Conservation (phyloP, 2,329 filamentous ascomycete species). For the Fusarium transvaalense region DNA sequence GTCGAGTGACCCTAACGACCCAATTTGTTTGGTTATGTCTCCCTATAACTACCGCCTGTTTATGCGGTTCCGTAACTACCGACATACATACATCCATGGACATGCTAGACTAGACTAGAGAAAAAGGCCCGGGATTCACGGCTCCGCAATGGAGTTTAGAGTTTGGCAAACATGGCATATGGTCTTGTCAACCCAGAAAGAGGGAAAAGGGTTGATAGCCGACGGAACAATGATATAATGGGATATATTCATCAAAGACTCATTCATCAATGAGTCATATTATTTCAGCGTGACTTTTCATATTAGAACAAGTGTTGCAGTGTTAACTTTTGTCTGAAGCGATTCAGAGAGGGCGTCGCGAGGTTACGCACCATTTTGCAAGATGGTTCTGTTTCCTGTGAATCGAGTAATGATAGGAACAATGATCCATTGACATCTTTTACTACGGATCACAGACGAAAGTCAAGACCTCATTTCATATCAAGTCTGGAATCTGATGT, state of each 20-base stretch:
- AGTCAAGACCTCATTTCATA: neutral
- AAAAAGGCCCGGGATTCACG: slow-evolving; percentile 11
- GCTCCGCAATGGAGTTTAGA: slow-evolving; percentile 23
- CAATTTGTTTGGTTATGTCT: neutral
- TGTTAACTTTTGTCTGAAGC: neutral
- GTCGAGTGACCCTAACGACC: neutral
- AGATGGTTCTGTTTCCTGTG: neutral
- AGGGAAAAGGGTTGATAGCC: neutral
- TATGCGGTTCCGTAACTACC: slow-evolving; percentile 17
- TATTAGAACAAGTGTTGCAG: neutral
- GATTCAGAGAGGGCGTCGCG: neutral
- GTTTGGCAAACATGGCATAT: slow-evolving; percentile 32
- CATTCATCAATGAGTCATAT: slow-evolving; percentile 1
- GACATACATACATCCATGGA: neutral
- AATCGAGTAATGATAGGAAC: neutral
- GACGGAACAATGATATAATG: slow-evolving; percentile 5
- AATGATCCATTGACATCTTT: neutral
- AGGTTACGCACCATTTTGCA: neutral
- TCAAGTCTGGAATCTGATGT: neutral
- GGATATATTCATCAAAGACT: neutral
- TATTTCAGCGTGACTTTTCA: neutral
- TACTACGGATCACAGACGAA: neutral
- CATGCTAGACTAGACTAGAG: neutral
- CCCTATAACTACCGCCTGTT: neutral
- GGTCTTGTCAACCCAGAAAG: neutral